phyloP scores from a whole-genome alignment of 192 early-diverging fungal species.

The Umbelopsis sp. region DNA sequence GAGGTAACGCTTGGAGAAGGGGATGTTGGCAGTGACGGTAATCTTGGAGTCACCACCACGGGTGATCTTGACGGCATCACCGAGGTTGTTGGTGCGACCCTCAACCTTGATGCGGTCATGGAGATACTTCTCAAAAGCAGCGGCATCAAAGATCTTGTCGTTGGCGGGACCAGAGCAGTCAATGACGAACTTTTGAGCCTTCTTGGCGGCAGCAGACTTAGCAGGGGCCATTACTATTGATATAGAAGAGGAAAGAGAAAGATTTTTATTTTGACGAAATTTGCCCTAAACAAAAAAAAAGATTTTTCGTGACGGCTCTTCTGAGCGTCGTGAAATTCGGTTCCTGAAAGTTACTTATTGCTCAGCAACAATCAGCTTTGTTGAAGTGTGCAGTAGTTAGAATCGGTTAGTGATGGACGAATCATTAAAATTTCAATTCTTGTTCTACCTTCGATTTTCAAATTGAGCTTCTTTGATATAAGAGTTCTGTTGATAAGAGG shows the following conservation, averaged over 20 bases:
- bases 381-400: no score
- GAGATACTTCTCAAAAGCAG: constrained; percentile 98
- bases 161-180: constrained; percentile 90
- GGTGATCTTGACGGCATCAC: constrained; percentile 81
- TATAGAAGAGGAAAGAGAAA: constrained; percentile 19
- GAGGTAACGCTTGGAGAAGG: constrained; percentile 98
- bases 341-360: no score
- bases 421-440: no score
- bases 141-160: constrained; percentile 97
- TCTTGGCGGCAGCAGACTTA: constrained; percentile 52
- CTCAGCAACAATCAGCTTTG: no score
- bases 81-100: constrained; percentile 95
- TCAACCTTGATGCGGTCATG: constrained; percentile 98
- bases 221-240: constrained; percentile 32
- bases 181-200: constrained; percentile 85
- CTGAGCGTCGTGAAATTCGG: no score
- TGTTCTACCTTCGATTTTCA: no score
- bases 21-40: constrained; percentile 73
- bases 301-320: constrained; percentile 13
- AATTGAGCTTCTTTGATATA: no score
- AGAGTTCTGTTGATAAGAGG: no score
- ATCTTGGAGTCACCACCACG: constrained; percentile 74
- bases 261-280: not conserved
- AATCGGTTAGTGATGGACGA: no score
- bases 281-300: constrained; percentile 7